phyloP scores from a whole-genome alignment of 169 alveolate species.

The Plasmodium vinckei region DNA sequence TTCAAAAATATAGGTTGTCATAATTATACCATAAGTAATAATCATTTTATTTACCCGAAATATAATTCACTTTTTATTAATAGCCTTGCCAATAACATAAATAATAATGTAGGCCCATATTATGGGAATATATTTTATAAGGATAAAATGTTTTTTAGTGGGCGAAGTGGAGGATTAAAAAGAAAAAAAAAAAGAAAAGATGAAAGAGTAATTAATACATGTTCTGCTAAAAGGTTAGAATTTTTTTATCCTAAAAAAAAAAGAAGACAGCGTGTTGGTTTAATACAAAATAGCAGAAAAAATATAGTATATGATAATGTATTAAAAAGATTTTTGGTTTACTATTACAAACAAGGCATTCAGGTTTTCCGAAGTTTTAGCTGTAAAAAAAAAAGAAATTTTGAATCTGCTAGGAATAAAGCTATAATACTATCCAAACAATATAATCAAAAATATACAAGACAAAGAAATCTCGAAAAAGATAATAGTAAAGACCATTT shows the following conservation, averaged over 20 bases:
- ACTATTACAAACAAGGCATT: constrained; percentile 84
- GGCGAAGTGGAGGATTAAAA: constrained; percentile 84
- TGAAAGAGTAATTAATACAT: constrained; percentile 78
- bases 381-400: constrained; percentile 67
- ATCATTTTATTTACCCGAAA: too few species aligned
- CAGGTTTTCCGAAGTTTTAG: constrained; percentile 84
- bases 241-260: constrained; percentile 82
- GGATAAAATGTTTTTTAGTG: constrained; percentile 77
- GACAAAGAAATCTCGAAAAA: constrained; percentile 30
- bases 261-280: constrained; percentile 79
- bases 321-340: constrained; percentile 78
- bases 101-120: background rate
- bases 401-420: constrained; percentile 80
- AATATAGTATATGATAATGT: constrained; percentile 83
- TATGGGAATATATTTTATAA: constrained; percentile 1
- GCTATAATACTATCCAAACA: constrained; percentile 83
- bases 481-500: constrained; percentile 10
- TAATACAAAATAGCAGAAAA: constrained; percentile 84
- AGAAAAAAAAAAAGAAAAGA: constrained; percentile 81
- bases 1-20: too few species aligned
- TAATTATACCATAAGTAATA: too few species aligned
- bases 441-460: constrained; percentile 71
- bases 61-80: too few species aligned
- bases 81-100: too few species aligned
- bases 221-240: constrained; percentile 82